Evolutionary conservation across 257 asterid species (phyloP).

Genomic region (Plectranthus barbatus): DNA sequence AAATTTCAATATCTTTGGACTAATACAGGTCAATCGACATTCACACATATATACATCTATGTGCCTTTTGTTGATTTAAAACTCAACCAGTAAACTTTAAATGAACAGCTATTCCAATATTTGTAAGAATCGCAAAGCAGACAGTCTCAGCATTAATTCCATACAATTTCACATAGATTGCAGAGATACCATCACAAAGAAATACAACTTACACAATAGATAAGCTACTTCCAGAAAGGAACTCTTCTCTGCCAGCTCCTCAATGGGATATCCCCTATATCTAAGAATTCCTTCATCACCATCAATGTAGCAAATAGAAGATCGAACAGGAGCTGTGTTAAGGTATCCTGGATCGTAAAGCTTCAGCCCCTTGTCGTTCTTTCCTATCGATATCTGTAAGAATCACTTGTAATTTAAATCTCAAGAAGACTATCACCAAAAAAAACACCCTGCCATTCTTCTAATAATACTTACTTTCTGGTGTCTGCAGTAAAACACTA

Average conservation of each 20-base stretch:
- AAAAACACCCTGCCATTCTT: not conserved
- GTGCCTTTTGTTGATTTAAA: not conserved
- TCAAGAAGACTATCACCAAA: constrained; percentile 1
- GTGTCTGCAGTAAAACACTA: not conserved
- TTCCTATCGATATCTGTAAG: constrained; percentile 60
- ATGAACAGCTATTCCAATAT: no score
- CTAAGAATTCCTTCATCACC: constrained; percentile 98
- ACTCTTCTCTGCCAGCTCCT: constrained; percentile 92
- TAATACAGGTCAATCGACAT: not conserved
- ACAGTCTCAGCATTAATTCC: not conserved
- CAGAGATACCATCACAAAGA: not conserved
- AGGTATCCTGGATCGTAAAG: constrained; percentile 97
- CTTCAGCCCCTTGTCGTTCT: constrained; percentile 89
- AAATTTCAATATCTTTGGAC: not conserved
- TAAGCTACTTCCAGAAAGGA: constrained; percentile 90
- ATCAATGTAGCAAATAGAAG: constrained; percentile 86
- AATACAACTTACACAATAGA: constrained; percentile 66
- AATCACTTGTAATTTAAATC: constrained; percentile 15
- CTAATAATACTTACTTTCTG: not conserved
- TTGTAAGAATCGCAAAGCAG: not conserved
- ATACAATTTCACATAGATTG: not conserved
- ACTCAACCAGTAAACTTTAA: not conserved
- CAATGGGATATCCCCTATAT: constrained; percentile 94
- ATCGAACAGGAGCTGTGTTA: constrained; percentile 93
- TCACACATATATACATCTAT: not conserved